phyloP scores from a whole-genome alignment of 2,329 filamentous ascomycete genomes.

The Ampelomyces quisqualis region DNA sequence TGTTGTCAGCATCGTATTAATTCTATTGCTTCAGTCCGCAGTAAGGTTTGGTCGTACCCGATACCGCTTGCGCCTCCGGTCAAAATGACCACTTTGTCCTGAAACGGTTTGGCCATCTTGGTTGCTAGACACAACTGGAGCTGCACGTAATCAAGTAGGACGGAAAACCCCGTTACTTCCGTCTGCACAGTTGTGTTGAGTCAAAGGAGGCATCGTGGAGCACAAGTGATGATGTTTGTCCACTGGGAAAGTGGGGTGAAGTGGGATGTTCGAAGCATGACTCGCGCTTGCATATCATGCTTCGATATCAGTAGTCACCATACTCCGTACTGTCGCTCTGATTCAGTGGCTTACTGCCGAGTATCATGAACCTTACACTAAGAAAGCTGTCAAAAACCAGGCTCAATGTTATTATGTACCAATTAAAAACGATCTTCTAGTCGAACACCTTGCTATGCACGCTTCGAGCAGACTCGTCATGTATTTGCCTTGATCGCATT shows the following conservation, averaged over 20 bases:
- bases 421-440: too few species aligned
- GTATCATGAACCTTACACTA: too few species aligned
- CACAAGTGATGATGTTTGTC: conserved; percentile 13
- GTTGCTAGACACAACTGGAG: not conserved
- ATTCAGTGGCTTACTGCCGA: too few species aligned
- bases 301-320: too few species aligned
- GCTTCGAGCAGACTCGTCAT: too few species aligned
- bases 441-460: too few species aligned
- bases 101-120: conserved; percentile 32
- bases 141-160: not conserved
- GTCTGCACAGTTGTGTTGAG: not conserved
- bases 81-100: conserved; percentile 33
- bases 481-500: too few species aligned
- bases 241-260: conserved; percentile 39
- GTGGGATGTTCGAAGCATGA: conserved; percentile 35
- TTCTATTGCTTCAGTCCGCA: not conserved
- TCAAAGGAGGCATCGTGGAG: conserved; percentile 9
- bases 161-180: too few species aligned
- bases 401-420: too few species aligned
- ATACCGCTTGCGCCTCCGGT: conserved; percentile 49
- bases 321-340: too few species aligned
- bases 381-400: too few species aligned
- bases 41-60: conserved; percentile 31
- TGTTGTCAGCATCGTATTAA: conserved; percentile 1
- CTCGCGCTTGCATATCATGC: too few species aligned